Evolutionary conservation across 768 basidiomycete genomes (phyloP), one percentile per base, ranked within the genome.

Genomic region (Leccinum sublutescens): DNA sequence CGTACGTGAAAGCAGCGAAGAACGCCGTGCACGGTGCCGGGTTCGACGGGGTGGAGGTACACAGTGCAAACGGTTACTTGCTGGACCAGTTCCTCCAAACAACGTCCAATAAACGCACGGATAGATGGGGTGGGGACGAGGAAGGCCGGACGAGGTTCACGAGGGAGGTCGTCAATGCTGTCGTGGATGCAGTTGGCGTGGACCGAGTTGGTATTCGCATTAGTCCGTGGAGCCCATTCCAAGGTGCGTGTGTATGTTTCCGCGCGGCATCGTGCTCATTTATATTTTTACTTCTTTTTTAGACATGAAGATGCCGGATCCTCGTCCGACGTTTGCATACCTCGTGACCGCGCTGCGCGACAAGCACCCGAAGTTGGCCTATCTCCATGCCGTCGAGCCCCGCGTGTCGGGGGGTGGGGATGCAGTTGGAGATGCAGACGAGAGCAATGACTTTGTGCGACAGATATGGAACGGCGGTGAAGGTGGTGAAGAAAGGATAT

Each of bases 81-180:
- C n/a, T 48, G 11, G 47, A 48, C 11, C 47, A 48, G 23, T 48
- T 48, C 47, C 47, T 48, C 12, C 47, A 48, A 25, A 48, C 47
- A 15, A 12, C n/a, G 47, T 48, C 47, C 12, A 48, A 48, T 15
- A 48, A 48, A 25, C 47, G 47, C 47, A 10, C 47, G 47, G 47
- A 48, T 23, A 25, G 21, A 25, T 48, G 47, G 47, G 48, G 48
- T 15, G 48, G 48, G 7, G 48, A 49, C 7, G 48, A 89, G 27
- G 82, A 87, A 67, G 82, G 80, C 56, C 76, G 90, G 4, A 74
- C 77, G 2, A 76, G 82, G 25, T 89, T 91, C 66, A 65, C 73
- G 0, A 71, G 86, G 5, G 83, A 85, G 59, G 74, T 86, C 38
- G 67, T 83, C 4, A 77, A 81, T 38, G 83, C 82, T 4, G 74